Evolutionary conservation across 1,284 basidiomycete genomes (phyloP).

Genomic region (Omphalotus olearius): DNA sequence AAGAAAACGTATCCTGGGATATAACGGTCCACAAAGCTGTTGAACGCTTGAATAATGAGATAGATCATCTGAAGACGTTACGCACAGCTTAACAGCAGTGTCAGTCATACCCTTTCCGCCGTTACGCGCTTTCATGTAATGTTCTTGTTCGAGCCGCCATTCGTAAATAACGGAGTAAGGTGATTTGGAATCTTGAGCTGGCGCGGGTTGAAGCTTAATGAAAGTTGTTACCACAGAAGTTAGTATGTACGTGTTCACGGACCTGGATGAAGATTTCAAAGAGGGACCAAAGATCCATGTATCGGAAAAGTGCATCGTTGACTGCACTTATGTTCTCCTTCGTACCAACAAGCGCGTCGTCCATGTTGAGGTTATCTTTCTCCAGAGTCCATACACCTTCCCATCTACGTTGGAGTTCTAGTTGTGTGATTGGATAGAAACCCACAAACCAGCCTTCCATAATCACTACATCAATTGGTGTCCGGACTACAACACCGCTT

Average conservation of each 20-base stretch:
- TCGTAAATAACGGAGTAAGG: conserved; percentile 60
- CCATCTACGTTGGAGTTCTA: conserved; percentile 44
- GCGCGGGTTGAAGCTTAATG: conserved; percentile 46
- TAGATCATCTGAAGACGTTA: conserved; percentile 12
- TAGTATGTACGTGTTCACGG: conserved; percentile 15
- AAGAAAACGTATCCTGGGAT: conserved; percentile 86
- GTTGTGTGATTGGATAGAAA: conserved; percentile 53
- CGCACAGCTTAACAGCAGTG: conserved; percentile 66
- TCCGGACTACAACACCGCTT: conserved; percentile 34
- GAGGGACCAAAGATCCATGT: conserved; percentile 61
- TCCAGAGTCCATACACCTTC: conserved; percentile 35
- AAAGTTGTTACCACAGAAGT: neutral
- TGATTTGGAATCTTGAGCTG: conserved; percentile 28
- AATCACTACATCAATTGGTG: conserved; percentile 79
- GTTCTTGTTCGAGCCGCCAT: conserved; percentile 87
- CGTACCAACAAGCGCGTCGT: conserved; percentile 32
- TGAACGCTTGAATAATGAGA: neutral
- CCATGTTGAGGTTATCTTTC: conserved; percentile 33
- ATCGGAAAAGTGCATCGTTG: conserved; percentile 56
- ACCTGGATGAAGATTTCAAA: conserved; percentile 74
- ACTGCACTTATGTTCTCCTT: conserved; percentile 54
- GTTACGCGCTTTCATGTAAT: conserved; percentile 77
- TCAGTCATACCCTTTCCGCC: conserved; percentile 87
- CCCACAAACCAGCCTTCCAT: conserved; percentile 86
- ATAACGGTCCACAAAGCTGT: conserved; percentile 74